Base-by-base conservation (phyloP, 2,329 filamentous ascomycete species). In the Thermothelomyces thermophilus region DNA sequence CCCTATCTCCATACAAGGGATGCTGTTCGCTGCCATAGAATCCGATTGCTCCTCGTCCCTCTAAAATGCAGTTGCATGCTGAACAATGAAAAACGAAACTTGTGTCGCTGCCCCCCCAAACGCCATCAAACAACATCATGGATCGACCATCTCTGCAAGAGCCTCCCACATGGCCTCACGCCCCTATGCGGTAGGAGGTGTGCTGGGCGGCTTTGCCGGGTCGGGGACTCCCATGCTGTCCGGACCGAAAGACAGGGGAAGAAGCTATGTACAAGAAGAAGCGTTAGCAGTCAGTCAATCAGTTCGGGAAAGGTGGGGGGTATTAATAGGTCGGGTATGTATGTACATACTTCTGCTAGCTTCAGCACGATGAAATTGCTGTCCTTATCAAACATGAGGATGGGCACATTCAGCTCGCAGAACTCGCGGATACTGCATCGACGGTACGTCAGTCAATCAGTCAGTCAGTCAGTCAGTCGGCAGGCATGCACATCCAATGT, bases 341-440 rank as follows among this genome's bases (percentile, higher is more conserved):
- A n/a, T n/a, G n/a, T n/a, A n/a, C n/a, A n/a, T 31, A 63, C 59
- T 53, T 59, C 75, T 56, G 82, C 80, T 50, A 95, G 71, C 20
- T 75, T 85, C 70, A 82, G 73, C 20, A 87, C 80, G n/a, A 81
- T 73, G 60, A 77, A 90, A 53, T 84, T 79, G 2, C 83, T 84
- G 55, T 90, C 78, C 66, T 83, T 85, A 67, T 94, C 90, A 68
- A 94, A 95, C 91, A 97, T 95, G 65, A 95, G 82, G 50, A 98
- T 78, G 0, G 90, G 91, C 51, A 80, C 82, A 5, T 75, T 70
- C n/a, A 82, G 63, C 6, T 75, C 67, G 58, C 81, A 86, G 62
- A 90, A 90, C 69, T 91, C 87, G 41, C 86, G 82, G 57, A 91
- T 89, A 59, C 83, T 46, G 2, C 16, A n/a, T 16, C 3, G n/a